Conservation (phyloP, 1,284 basidiomycete species). For the Mrakiaceae sp. region DNA sequence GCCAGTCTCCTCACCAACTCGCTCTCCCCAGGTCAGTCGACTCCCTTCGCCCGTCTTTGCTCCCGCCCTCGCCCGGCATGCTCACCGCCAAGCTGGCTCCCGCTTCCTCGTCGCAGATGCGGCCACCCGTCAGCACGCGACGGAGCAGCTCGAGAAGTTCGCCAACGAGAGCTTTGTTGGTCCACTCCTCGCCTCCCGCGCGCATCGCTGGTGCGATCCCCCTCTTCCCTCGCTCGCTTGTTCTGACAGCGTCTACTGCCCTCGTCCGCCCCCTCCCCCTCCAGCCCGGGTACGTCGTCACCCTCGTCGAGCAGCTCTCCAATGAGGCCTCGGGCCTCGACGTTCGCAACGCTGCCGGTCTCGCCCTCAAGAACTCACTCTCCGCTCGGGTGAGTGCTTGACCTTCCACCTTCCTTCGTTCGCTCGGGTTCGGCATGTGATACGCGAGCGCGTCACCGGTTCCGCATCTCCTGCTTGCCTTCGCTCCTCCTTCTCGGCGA, state of each 20-base stretch:
- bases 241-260: neutral
- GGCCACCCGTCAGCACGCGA: constrained; percentile 74
- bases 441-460: neutral
- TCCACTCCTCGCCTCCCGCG: constrained; percentile 15
- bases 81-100: neutral
- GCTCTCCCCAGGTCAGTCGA: constrained; percentile 65
- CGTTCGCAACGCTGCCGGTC: constrained; percentile 84
- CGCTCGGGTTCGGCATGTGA: neutral
- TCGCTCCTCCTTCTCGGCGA: too few relatives aligned
- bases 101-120: constrained; percentile 45
- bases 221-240: neutral
- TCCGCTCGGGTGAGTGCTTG: constrained; percentile 62
- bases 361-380: constrained; percentile 94
- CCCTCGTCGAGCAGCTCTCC: constrained; percentile 68
- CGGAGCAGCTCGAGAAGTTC: constrained; percentile 71
- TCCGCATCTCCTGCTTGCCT: too few relatives aligned
- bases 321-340: constrained; percentile 61
- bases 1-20: constrained; percentile 79
- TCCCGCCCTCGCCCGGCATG: constrained; percentile 8
- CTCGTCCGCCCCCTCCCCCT: constrained; percentile 4
- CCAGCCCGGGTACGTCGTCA: constrained; percentile 78
- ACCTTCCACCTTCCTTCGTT: neutral
- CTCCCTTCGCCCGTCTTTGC: constrained; percentile 18
- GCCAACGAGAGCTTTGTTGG: constrained; percentile 74
- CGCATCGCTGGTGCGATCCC: neutral